A percentile compares a stretch with the other conserved stretches of the same genome.
Conservation (phyloP, 108 stramenopile genomes). For the Skeletonema marinoi region DNA sequence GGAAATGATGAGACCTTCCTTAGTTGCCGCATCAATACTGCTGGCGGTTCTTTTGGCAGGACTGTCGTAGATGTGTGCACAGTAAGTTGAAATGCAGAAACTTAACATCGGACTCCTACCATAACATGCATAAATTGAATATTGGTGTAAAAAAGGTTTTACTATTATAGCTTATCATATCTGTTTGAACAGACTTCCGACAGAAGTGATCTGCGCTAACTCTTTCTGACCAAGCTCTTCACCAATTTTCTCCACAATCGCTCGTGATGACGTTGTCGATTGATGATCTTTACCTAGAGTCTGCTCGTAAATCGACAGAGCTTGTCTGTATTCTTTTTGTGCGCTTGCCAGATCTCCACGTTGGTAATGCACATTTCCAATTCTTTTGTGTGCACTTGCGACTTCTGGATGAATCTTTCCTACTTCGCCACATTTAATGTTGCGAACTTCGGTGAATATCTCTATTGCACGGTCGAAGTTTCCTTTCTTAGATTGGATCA, state of each 20-base stretch:
- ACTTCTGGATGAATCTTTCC: slow-evolving; percentile 78
- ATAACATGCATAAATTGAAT: not conserved
- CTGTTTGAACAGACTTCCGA: slow-evolving; percentile 19
- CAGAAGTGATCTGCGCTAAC: not conserved
- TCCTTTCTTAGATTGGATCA: slow-evolving; percentile 74
- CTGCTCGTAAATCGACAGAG: slow-evolving; percentile 68
- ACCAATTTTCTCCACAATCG: slow-evolving; percentile 24
- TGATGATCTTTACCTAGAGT: slow-evolving; percentile 68
- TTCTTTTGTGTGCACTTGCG: slow-evolving; percentile 74
- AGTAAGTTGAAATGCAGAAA: not conserved
- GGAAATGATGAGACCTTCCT: not conserved
- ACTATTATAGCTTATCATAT: not conserved
- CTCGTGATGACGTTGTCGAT: slow-evolving; percentile 22
- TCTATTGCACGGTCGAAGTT: slow-evolving; percentile 70
- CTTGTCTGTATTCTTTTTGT: slow-evolving; percentile 75
- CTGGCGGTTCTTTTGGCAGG: not conserved
- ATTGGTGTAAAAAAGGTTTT: not conserved
- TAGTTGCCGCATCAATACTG: not conserved
- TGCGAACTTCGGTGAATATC: slow-evolving; percentile 72
- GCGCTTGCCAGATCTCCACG: slow-evolving; percentile 74
- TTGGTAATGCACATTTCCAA: slow-evolving; percentile 89
- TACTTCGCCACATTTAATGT: slow-evolving; percentile 68
- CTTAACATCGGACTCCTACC: too few relatives aligned
- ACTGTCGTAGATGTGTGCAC: not conserved
- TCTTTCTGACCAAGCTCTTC: slow-evolving; percentile 22